Percentiles rank a stretch among this genome's conserved stretches.
These are phyloP conservation scores for Nicotiana obtusifolia DNA, from an alignment of 257 asterid genomes.

Conservation along the genomic window DNA sequence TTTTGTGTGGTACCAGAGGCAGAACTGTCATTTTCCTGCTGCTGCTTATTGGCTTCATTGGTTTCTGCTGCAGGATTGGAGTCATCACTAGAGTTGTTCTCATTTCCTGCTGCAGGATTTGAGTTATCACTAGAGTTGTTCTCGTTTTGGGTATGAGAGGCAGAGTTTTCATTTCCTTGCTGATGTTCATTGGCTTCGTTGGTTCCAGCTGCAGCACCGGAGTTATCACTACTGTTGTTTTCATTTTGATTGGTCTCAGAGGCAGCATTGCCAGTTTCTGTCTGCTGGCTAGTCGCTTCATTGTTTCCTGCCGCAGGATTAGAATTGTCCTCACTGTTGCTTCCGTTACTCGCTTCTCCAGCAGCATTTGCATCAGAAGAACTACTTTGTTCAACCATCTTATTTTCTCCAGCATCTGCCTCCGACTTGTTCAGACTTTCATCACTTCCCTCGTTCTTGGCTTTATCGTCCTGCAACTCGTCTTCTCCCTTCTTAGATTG, in stretches of 20 bases:
- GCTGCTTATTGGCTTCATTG: background rate
- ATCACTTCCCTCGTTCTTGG: constrained; percentile 12
- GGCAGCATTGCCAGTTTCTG: constrained; percentile 3
- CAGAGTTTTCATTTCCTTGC: background rate
- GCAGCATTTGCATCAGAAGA: constrained; percentile 10
- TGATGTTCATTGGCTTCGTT: constrained; percentile 10
- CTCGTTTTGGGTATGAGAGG: constrained; percentile 9
- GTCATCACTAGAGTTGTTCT: background rate
- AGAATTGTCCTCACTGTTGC: constrained; percentile 14
- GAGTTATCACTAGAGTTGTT: background rate
- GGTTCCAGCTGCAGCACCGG: background rate
- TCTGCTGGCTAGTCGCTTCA: constrained; percentile 6
- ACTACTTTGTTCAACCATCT: constrained; percentile 20
- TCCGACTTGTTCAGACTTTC: constrained; percentile 14
- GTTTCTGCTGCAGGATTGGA: background rate
- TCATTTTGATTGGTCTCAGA: constrained; percentile 11
- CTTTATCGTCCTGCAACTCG: constrained; percentile 13
- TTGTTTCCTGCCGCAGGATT: constrained; percentile 17
- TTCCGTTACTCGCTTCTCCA: constrained; percentile 16
- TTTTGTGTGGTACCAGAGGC: background rate
- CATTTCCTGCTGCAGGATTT: background rate
- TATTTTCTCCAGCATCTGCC: constrained; percentile 15
- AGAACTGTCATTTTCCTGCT: background rate
- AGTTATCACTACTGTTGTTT: background rate
- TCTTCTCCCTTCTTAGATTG: constrained; percentile 19